These are phyloP conservation scores for Irpex sp. DNA, from an alignment of 1,284 basidiomycete species.

Conservation along the genomic window DNA sequence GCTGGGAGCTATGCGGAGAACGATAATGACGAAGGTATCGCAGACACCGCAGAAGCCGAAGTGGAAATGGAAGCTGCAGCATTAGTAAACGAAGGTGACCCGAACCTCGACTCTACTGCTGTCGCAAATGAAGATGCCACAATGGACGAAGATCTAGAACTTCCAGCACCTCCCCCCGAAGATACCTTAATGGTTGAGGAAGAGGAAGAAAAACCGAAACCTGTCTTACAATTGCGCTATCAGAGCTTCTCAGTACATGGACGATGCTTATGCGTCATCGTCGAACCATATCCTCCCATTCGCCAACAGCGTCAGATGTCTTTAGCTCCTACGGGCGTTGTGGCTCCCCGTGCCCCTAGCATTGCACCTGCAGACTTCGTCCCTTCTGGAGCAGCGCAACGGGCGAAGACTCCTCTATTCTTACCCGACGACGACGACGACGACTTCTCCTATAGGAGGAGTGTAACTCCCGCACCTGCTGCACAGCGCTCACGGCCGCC, in stretches of 20 bases:
- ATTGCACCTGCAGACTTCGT: constrained; percentile 29
- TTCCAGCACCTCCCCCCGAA: constrained; percentile 8
- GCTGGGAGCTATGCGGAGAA: constrained; percentile 22
- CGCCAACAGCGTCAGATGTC: constrained; percentile 34
- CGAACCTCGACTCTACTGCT: no score
- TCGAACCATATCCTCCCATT: constrained; percentile 70
- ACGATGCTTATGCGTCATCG: constrained; percentile 68
- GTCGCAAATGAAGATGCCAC: background rate
- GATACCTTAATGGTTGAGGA: constrained; percentile 33
- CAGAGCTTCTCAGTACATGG: constrained; percentile 62
- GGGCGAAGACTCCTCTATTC: constrained; percentile 55
- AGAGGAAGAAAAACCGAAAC: constrained; percentile 67
- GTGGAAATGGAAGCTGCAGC: background rate
- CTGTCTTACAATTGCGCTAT: constrained; percentile 56
- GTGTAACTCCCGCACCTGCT: constrained; percentile 33
- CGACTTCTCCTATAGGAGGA: constrained; percentile 20
- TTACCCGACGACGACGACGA: constrained; percentile 37
- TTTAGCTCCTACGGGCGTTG: constrained; percentile 20
- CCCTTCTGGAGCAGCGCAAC: constrained; percentile 17
- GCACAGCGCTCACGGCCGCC: constrained; percentile 30
- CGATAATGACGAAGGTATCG: constrained; percentile 16
- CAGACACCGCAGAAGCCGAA: background rate
- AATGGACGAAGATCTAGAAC: constrained; percentile 19
- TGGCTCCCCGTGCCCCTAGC: constrained; percentile 26
- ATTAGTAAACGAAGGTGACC: background rate